Evolutionary conservation across 495 filamentous ascomycete genomes (phyloP).

Genomic region (Xylaria venustula): DNA sequence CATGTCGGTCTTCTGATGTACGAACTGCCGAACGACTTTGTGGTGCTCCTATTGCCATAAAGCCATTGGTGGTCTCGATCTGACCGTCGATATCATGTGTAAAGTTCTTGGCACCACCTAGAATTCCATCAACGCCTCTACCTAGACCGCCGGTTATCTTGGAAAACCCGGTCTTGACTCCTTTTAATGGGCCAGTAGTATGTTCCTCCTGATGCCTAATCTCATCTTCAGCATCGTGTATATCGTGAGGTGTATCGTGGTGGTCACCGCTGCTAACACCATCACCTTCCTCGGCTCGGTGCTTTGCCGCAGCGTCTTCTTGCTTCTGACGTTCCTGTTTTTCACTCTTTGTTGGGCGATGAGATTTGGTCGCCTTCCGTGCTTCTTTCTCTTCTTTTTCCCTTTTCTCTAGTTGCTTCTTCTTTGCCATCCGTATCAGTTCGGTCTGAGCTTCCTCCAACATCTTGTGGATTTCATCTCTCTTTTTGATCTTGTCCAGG

Average conservation of each 20-base stretch:
- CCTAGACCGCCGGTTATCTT: constrained; percentile 39
- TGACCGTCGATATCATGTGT: constrained; percentile 61
- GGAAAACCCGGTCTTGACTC: constrained; percentile 31
- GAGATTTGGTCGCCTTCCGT: constrained; percentile 47
- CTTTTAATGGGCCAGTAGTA: constrained; percentile 21
- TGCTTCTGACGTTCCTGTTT: constrained; percentile 41
- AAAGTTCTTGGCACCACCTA: constrained; percentile 53
- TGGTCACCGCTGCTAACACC: constrained; percentile 84
- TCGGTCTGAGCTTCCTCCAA: constrained; percentile 85
- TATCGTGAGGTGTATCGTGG: constrained; percentile 71
- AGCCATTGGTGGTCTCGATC: constrained; percentile 56
- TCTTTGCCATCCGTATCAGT: constrained; percentile 75
- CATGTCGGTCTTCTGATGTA: constrained; percentile 27
- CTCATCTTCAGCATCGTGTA: constrained; percentile 66
- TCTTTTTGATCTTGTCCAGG: constrained; percentile 77
- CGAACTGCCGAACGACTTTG: constrained; percentile 19
- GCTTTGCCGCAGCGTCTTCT: constrained; percentile 57
- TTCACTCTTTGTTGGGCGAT: constrained; percentile 51
- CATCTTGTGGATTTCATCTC: constrained; percentile 66
- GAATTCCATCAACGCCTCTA: constrained; percentile 41
- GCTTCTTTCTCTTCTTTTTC: constrained; percentile 63
- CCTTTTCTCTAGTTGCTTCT: constrained; percentile 66
- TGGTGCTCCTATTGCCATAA: constrained; percentile 38
- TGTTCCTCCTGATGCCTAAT: constrained; percentile 17
- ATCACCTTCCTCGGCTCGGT: constrained; percentile 58